These are phyloP conservation scores for Umbilicaria muhlenbergii DNA, from an alignment of 495 filamentous ascomycete genomes.

Conservation along the genomic window DNA sequence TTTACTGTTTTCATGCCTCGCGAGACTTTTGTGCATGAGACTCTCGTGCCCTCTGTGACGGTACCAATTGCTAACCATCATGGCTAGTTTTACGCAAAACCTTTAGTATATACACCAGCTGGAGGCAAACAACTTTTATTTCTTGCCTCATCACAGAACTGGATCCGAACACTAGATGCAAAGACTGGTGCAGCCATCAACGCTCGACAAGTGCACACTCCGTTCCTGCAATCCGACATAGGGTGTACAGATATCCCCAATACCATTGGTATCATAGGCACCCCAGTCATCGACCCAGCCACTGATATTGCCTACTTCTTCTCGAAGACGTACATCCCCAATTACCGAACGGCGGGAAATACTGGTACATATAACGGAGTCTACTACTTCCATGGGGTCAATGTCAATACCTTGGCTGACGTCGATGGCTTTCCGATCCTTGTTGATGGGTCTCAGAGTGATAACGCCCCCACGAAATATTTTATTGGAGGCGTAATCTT, in stretches of 20 bases:
- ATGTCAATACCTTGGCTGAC: slow-evolving; percentile 20
- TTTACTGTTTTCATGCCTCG: neutral
- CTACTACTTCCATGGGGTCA: slow-evolving; percentile 22
- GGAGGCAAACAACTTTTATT: slow-evolving; percentile 22
- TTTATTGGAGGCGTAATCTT: slow-evolving; percentile 28
- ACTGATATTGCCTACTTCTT: slow-evolving; percentile 26
- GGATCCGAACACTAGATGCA: slow-evolving; percentile 20
- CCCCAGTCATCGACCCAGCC: slow-evolving; percentile 20
- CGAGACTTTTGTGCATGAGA: neutral
- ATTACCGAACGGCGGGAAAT: slow-evolving; percentile 4
- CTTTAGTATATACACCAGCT: slow-evolving; percentile 22
- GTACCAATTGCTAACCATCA: too few relatives aligned
- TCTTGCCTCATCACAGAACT: slow-evolving; percentile 22
- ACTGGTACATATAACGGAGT: slow-evolving; percentile 14
- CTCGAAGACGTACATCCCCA: slow-evolving; percentile 20
- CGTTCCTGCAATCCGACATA: slow-evolving; percentile 23
- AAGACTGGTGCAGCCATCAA: slow-evolving; percentile 17
- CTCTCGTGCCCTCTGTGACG: slow-evolving; percentile 4
- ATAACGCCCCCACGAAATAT: slow-evolving; percentile 24
- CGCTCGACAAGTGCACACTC: slow-evolving; percentile 15
- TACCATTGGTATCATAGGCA: slow-evolving; percentile 20
- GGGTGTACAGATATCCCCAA: slow-evolving; percentile 24
- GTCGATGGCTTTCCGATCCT: slow-evolving; percentile 21
- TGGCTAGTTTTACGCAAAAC: slow-evolving; percentile 20
- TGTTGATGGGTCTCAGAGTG: slow-evolving; percentile 22